phyloP scores from a whole-genome alignment of 208 protist genomes.

The Leishmania braziliensis region DNA sequence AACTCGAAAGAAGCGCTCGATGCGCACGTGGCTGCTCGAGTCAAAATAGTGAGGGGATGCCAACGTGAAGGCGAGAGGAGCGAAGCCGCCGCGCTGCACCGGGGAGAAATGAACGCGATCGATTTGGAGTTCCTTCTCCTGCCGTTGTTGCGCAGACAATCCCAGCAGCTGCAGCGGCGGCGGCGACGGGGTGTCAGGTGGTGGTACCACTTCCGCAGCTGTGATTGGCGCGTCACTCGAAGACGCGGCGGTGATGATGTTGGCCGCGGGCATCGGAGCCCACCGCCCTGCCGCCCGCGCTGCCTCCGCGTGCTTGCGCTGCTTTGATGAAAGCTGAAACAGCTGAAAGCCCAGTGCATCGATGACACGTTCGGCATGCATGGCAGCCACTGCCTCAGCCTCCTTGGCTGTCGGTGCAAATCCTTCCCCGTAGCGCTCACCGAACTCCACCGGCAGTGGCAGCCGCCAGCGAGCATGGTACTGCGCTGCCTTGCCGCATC shows the following conservation, averaged over 20 bases:
- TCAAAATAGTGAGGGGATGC: conserved; percentile 75
- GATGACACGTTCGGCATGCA: conserved; percentile 89
- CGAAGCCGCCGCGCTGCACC: conserved; percentile 47
- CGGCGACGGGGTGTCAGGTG: conserved; percentile 44
- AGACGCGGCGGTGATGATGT: conserved; percentile 18
- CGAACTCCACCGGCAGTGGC: conserved; percentile 71
- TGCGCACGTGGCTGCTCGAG: conserved; percentile 40
- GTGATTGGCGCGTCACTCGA: conserved; percentile 8
- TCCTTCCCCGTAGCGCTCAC: conserved; percentile 77
- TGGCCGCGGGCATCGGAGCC: conserved; percentile 36
- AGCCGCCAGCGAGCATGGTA: conserved; percentile 71
- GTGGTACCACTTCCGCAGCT: conserved; percentile 20
- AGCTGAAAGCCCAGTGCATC: conserved; percentile 79
- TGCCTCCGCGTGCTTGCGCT: conserved; percentile 78
- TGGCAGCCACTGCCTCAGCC: conserved; percentile 75
- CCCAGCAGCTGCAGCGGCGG: conserved; percentile 33
- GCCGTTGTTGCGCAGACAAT: conserved; percentile 20
- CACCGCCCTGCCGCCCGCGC: conserved; percentile 64
- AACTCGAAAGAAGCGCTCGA: conserved; percentile 59
- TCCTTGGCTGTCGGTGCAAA: conserved; percentile 69
- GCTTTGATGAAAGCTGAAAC: conserved; percentile 80
- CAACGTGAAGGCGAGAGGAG: conserved; percentile 58
- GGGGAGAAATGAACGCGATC: conserved; percentile 50
- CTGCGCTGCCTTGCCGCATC: conserved; percentile 15
- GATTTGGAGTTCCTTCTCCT: conserved; percentile 51